phyloP scores from a whole-genome alignment of 371 early-diverging fungal species.

The Mortierella polycephala region DNA sequence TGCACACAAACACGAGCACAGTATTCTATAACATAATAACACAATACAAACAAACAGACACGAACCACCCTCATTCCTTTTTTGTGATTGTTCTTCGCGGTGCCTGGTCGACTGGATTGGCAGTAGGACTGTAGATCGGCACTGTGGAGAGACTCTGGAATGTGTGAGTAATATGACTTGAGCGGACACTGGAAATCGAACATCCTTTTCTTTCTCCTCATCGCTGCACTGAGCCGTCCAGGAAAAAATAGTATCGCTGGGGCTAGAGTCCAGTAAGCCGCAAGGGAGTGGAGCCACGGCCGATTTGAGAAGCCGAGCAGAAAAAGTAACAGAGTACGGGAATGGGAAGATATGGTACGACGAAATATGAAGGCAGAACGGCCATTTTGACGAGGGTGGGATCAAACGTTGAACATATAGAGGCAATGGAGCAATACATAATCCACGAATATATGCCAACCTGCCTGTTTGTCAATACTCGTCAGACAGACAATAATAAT shows the following conservation, averaged over 20 bases:
- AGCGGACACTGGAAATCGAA: neutral
- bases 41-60: neutral
- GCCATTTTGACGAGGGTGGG: neutral
- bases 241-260: neutral
- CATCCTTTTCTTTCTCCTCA: neutral
- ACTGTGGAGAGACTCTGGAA: no score
- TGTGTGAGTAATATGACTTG: conserved; percentile 3
- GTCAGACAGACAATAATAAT: no score
- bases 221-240: neutral
- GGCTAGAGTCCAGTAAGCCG: no score
- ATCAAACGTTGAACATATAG: neutral
- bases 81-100: neutral
- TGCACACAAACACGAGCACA: neutral
- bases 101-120: no score
- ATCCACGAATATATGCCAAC: no score
- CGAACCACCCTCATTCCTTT: neutral
- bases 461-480: no score
- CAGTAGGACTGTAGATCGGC: no score
- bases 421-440: no score
- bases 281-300: neutral
- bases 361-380: neutral
- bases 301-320: neutral
- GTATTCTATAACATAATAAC: neutral
- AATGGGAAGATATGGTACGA: neutral
- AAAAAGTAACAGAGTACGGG: neutral